These are phyloP conservation scores for Colletotrichum liaoningense DNA, from an alignment of 2,329 filamentous ascomycete genomes.

Conservation along the genomic window DNA sequence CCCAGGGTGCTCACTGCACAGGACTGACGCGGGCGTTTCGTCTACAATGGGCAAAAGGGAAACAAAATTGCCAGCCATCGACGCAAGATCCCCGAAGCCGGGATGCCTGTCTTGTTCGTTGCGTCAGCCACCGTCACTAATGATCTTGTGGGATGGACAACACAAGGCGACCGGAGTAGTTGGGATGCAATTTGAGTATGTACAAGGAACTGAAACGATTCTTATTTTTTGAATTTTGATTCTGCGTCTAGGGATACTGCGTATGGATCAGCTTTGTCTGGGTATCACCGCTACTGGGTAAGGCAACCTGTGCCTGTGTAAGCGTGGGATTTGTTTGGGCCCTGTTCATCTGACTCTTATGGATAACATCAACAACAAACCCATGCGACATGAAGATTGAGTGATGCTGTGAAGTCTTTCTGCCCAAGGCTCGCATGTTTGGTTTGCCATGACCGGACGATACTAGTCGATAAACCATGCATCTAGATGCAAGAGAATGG, in stretches of 20 bases:
- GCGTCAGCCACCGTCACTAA: constrained; percentile 25
- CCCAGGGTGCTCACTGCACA: not conserved
- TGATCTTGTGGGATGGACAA: too few relatives aligned
- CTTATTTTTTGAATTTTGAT: too few relatives aligned
- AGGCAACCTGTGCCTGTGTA: not conserved
- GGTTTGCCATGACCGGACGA: not conserved
- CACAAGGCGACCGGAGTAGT: too few relatives aligned
- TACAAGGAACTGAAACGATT: too few relatives aligned
- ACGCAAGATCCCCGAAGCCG: not conserved
- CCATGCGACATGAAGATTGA: not conserved
- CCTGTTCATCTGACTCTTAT: not conserved
- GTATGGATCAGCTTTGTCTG: too few relatives aligned
- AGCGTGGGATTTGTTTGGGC: not conserved
- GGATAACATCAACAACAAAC: not conserved
- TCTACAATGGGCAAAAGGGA: not conserved
- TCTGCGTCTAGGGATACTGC: too few relatives aligned
- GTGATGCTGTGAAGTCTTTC: not conserved
- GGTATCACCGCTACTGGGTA: not conserved
- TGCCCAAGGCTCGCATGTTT: constrained; percentile 15
- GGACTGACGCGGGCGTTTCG: constrained; percentile 15
- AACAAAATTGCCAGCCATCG: constrained; percentile 1
- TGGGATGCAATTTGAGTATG: too few relatives aligned
- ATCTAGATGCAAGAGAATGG: not conserved
- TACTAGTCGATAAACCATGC: not conserved
- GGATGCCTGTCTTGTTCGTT: constrained; percentile 17